Conservation (phyloP, 495 filamentous ascomycete species). For the Penicillium longicatenatum region DNA sequence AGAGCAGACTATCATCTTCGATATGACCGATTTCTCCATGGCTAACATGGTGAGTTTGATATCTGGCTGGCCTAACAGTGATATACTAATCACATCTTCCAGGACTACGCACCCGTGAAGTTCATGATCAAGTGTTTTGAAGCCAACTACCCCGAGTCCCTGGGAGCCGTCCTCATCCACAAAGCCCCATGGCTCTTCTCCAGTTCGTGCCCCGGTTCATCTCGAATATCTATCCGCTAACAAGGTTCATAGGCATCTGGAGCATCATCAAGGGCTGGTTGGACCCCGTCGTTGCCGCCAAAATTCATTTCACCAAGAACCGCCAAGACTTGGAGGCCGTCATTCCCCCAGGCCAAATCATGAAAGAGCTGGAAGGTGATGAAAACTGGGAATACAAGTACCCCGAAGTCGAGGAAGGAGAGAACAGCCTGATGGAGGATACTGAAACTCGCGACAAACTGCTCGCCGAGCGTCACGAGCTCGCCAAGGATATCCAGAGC, state of each 20-base stretch:
- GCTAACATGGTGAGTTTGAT: conserved; percentile 79
- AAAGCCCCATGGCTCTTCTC: conserved; percentile 98
- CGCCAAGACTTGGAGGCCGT: conserved; percentile 76
- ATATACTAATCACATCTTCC: conserved; percentile 15
- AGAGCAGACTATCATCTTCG: conserved; percentile 78
- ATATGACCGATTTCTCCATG: conserved; percentile 90
- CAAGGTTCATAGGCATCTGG: conserved; percentile 65
- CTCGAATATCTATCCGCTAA: not conserved
- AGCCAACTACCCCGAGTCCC: conserved; percentile 93
- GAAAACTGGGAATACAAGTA: conserved; percentile 84
- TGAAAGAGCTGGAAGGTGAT: conserved; percentile 76
- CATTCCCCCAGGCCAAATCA: conserved; percentile 69
- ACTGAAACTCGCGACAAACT: conserved; percentile 61
- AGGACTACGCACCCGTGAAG: conserved; percentile 95
- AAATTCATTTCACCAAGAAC: conserved; percentile 92
- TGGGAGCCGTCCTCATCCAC: conserved; percentile 93
- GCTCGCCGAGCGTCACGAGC: conserved; percentile 55
- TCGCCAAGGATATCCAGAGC: conserved; percentile 71
- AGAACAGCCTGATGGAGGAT: conserved; percentile 74
- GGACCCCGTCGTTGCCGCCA: conserved; percentile 59
- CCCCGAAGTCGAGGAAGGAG: conserved; percentile 66
- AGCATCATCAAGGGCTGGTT: conserved; percentile 94
- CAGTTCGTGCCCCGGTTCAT: conserved; percentile 48
- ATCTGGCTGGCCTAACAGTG: not conserved
- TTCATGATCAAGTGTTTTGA: conserved; percentile 99